phyloP scores from a whole-genome alignment of 345 rosid species.

The Linum lewisii region DNA sequence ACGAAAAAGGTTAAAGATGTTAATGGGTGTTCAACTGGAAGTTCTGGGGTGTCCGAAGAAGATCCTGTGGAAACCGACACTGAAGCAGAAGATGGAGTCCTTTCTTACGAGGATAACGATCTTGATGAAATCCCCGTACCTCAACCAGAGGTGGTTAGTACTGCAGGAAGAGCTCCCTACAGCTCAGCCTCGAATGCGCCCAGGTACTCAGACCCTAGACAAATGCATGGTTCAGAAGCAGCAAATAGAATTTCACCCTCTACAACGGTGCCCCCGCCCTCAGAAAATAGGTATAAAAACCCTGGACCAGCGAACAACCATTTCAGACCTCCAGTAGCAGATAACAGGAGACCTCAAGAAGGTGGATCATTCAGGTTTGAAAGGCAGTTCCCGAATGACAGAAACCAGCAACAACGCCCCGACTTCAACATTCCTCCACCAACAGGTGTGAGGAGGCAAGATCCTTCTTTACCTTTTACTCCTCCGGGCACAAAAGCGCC shows the following conservation, averaged over 20 bases:
- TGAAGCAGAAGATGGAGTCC: slow-evolving; percentile 11
- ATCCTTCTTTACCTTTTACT: slow-evolving; percentile 2
- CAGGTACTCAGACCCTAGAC: neutral
- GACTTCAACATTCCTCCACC: slow-evolving; percentile 13
- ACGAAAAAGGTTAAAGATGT: slow-evolving; percentile 30
- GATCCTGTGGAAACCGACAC: slow-evolving; percentile 12
- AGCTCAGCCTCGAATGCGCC: slow-evolving; percentile 1
- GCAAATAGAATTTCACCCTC: slow-evolving; percentile 9
- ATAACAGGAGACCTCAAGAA: slow-evolving; percentile 14
- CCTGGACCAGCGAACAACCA: slow-evolving; percentile 29
- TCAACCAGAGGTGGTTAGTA: no score
- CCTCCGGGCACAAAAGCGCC: slow-evolving; percentile 16
- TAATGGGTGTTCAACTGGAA: slow-evolving; percentile 11
- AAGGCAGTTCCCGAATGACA: neutral
- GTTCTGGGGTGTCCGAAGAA: slow-evolving; percentile 5
- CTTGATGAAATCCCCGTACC: slow-evolving; percentile 3
- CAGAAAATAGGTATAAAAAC: slow-evolving; percentile 39
- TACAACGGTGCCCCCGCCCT: slow-evolving; percentile 9
- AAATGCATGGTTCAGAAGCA: slow-evolving; percentile 5
- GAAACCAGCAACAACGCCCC: slow-evolving; percentile 11
- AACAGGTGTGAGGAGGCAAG: slow-evolving; percentile 23
- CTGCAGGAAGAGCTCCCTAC: neutral
- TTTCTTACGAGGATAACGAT: slow-evolving; percentile 10
- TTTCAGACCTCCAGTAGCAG: slow-evolving; percentile 15
- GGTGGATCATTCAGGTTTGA: slow-evolving; percentile 7